Evolutionary conservation across 2,329 filamentous ascomycete species (phyloP).

Genomic region (Claviceps purpurea): DNA sequence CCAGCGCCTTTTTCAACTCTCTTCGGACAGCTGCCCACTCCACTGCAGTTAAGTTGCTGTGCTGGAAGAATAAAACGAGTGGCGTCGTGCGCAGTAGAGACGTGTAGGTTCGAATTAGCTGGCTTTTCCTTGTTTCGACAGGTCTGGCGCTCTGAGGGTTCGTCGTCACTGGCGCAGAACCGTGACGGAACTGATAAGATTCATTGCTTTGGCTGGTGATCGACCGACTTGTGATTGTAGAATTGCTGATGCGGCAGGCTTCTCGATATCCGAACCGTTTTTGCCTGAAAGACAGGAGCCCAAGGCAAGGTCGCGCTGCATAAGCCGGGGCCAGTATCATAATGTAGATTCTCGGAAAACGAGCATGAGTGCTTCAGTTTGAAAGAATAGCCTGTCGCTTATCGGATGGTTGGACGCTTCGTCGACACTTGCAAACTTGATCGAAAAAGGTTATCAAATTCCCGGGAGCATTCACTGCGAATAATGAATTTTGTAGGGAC

Average conservation of each 20-base stretch:
- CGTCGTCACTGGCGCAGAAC: slow-evolving; percentile 43
- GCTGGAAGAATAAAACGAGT: slow-evolving; percentile 69
- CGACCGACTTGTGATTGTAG: background rate
- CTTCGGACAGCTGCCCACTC: slow-evolving; percentile 39
- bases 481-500: background rate
- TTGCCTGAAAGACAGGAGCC: slow-evolving; percentile 6
- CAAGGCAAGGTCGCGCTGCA: slow-evolving; percentile 11
- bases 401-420: background rate
- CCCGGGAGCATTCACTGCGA: background rate
- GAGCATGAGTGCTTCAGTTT: background rate
- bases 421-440: background rate
- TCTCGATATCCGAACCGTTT: background rate
- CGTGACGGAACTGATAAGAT: slow-evolving; percentile 22
- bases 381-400: background rate
- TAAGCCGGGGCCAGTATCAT: slow-evolving; percentile 11
- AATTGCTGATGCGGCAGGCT: slow-evolving; percentile 15
- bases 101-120: slow-evolving; percentile 75
- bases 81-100: slow-evolving; percentile 77
- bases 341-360: background rate
- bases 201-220: background rate
- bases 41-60: slow-evolving; percentile 55
- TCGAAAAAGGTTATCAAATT: background rate
- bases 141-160: slow-evolving; percentile 83
- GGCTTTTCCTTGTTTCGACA: slow-evolving; percentile 77
- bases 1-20: slow-evolving; percentile 30